Evolutionary conservation across 345 rosid species (phyloP).

Genomic region (Geranium brycei): DNA sequence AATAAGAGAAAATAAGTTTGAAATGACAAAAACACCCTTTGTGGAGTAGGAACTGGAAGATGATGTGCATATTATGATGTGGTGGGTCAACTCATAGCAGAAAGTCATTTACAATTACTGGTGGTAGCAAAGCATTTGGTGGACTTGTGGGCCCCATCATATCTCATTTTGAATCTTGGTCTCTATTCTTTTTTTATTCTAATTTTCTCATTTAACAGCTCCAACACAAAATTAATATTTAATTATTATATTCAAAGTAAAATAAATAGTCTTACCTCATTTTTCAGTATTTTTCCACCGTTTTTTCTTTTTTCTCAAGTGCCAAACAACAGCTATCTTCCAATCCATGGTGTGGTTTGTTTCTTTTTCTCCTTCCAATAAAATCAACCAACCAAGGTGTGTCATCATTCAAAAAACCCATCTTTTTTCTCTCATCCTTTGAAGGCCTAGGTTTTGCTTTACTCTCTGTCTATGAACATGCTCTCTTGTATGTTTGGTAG

Average conservation of each 20-base stretch:
- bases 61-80: background rate
- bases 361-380: slow-evolving; percentile 9
- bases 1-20: background rate
- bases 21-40: background rate
- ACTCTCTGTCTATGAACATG: slow-evolving; percentile 17
- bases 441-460: slow-evolving; percentile 33
- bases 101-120: slow-evolving; percentile 1
- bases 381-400: slow-evolving; percentile 17
- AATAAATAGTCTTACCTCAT: background rate
- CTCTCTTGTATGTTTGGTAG: slow-evolving; percentile 31
- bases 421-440: slow-evolving; percentile 11
- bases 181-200: background rate
- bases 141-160: slow-evolving; percentile 1
- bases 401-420: slow-evolving; percentile 17
- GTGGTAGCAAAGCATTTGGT: background rate
- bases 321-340: slow-evolving; percentile 13
- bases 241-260: too few relatives aligned
- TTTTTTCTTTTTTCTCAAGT: background rate
- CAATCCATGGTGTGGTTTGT: slow-evolving; percentile 14
- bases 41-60: background rate
- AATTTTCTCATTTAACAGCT: background rate
- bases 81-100: slow-evolving; percentile 9
- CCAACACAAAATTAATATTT: background rate
- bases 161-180: slow-evolving; percentile 11
- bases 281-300: background rate